These are phyloP conservation scores for Elsinoe ampelina DNA, from an alignment of 2,329 filamentous ascomycete species.

Conservation along the genomic window DNA sequence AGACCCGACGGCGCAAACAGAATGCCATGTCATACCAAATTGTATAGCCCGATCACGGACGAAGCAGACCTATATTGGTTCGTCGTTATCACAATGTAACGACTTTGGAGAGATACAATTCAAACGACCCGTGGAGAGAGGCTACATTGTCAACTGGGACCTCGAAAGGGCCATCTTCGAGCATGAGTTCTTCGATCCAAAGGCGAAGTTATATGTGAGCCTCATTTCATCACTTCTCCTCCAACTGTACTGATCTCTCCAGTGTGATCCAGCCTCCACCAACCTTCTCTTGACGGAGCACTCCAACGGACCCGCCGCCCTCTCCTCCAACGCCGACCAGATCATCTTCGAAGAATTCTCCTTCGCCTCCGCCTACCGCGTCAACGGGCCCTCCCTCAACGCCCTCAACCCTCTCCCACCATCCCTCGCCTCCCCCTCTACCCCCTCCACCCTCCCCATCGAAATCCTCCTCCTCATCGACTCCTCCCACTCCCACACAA, in stretches of 20 bases:
- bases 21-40: slow-evolving; percentile 70
- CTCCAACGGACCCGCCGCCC: slow-evolving; percentile 66
- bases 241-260: slow-evolving; percentile 9
- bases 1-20: slow-evolving; percentile 21
- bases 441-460: slow-evolving; percentile 30
- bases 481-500: slow-evolving; percentile 87
- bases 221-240: slow-evolving; percentile 12
- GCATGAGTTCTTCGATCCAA: slow-evolving; percentile 66
- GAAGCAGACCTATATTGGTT: slow-evolving; percentile 67
- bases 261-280: slow-evolving; percentile 71
- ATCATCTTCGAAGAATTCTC: slow-evolving; percentile 97
- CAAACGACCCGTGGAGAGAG: slow-evolving; percentile 83
- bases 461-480: slow-evolving; percentile 81
- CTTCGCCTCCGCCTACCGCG: slow-evolving; percentile 76
- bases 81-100: slow-evolving; percentile 66
- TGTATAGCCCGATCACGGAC: slow-evolving; percentile 72
- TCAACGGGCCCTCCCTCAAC: slow-evolving; percentile 63
- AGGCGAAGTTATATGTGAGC: slow-evolving; percentile 48
- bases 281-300: slow-evolving; percentile 78
- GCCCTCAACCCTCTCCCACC: slow-evolving; percentile 52
- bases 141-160: slow-evolving; percentile 95
- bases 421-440: slow-evolving; percentile 22
- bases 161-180: slow-evolving; percentile 94
- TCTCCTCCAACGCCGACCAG: slow-evolving; percentile 89
- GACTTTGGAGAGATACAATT: slow-evolving; percentile 88